Conservation (phyloP, 768 basidiomycete species). For the Lentinula guzmanii region DNA sequence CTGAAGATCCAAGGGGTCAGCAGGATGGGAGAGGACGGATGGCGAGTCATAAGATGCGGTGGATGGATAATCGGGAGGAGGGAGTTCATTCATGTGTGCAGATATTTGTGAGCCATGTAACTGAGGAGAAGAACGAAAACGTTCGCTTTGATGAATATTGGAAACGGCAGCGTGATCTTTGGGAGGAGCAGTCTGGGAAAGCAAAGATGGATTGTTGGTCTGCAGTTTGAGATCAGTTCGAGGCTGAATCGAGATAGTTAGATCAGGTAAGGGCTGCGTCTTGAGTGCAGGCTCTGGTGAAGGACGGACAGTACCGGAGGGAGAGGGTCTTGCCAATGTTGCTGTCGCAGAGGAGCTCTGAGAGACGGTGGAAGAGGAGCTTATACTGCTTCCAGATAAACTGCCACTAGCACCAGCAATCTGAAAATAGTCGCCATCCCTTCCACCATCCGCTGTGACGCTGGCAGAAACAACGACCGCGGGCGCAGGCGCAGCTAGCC, state of each 20-base stretch:
- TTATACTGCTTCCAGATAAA: not conserved
- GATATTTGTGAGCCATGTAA: slow-evolving; percentile 1
- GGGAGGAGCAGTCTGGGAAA: slow-evolving; percentile 59
- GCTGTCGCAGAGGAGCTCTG: slow-evolving; percentile 35
- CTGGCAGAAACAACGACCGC: slow-evolving; percentile 48
- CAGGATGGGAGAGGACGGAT: slow-evolving; percentile 33
- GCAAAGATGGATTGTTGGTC: slow-evolving; percentile 40
- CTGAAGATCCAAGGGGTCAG: slow-evolving; percentile 27
- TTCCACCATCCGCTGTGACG: slow-evolving; percentile 36
- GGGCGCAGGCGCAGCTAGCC: slow-evolving; percentile 45
- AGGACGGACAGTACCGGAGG: slow-evolving; percentile 21
- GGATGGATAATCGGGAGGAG: not conserved
- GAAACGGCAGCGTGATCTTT: slow-evolving; percentile 21
- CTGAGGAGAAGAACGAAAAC: not conserved
- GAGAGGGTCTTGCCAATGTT: slow-evolving; percentile 35
- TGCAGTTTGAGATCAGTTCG: slow-evolving; percentile 15
- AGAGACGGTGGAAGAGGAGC: slow-evolving; percentile 15
- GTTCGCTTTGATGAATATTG: slow-evolving; percentile 16
- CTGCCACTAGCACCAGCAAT: slow-evolving; percentile 21
- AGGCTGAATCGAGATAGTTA: not conserved
- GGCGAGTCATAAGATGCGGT: slow-evolving; percentile 21
- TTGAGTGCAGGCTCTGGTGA: not conserved
- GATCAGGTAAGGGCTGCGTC: slow-evolving; percentile 9
- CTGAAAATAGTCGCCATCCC: slow-evolving; percentile 30
- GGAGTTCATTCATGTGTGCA: not conserved